These are phyloP conservation scores for Fusarium bactridioides DNA, from an alignment of 2,329 filamentous ascomycete genomes.

Conservation along the genomic window DNA sequence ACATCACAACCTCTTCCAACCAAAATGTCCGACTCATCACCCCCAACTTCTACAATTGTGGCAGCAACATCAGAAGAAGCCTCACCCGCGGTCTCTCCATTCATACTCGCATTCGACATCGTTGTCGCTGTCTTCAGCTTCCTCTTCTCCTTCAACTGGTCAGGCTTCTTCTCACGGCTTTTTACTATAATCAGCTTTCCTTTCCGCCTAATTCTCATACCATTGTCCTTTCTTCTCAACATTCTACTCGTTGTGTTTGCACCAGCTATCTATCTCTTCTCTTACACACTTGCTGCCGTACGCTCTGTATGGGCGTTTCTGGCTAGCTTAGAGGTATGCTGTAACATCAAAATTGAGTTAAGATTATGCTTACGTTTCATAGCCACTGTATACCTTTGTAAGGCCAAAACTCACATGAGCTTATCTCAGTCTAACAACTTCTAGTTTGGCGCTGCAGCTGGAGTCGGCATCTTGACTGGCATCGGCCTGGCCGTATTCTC, in stretches of 20 bases:
- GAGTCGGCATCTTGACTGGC: constrained; percentile 72
- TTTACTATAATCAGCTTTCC: constrained; percentile 42
- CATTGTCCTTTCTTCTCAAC: constrained; percentile 40
- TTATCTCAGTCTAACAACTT: neutral
- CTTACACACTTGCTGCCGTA: constrained; percentile 38
- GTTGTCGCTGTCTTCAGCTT: constrained; percentile 39
- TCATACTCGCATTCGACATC: constrained; percentile 38
- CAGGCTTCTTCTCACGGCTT: constrained; percentile 35
- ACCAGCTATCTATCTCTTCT: constrained; percentile 48
- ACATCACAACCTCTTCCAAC: neutral
- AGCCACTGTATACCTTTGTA: constrained; percentile 57
- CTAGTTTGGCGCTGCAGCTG: constrained; percentile 68
- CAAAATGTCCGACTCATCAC: constrained; percentile 25
- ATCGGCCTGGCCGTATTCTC: constrained; percentile 66
- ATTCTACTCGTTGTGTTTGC: constrained; percentile 46
- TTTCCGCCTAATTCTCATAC: constrained; percentile 43
- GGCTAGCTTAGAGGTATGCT: constrained; percentile 48
- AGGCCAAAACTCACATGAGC: neutral
- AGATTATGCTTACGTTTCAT: neutral
- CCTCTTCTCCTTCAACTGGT: constrained; percentile 43
- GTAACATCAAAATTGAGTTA: neutral
- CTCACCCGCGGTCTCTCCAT: constrained; percentile 22
- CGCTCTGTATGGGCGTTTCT: constrained; percentile 42
- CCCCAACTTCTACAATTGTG: constrained; percentile 22
- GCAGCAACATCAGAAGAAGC: constrained; percentile 7